Evolutionary conservation across 257 asterid genomes (phyloP).

Genomic region (Przewalskia tangutica): DNA sequence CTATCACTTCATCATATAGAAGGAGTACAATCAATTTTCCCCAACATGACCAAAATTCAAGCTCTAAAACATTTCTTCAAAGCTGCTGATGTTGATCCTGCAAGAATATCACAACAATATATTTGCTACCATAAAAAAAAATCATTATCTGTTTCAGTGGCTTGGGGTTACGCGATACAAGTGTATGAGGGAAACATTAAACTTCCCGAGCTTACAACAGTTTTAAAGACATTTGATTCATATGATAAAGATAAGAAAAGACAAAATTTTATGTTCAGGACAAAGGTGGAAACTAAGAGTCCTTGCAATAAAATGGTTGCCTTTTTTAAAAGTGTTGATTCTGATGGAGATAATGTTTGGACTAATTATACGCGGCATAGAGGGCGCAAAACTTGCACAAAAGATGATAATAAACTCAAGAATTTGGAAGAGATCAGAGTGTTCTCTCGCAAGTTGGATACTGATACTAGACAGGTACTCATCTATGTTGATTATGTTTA

Average conservation of each 20-base stretch:
- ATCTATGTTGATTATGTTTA: neutral
- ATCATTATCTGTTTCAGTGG: constrained; percentile 48
- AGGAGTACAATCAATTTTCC: constrained; percentile 58
- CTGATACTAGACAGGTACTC: constrained; percentile 39
- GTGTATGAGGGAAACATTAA: constrained; percentile 46
- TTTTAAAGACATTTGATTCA: constrained; percentile 37
- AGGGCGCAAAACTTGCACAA: constrained; percentile 25
- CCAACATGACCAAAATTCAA: constrained; percentile 39
- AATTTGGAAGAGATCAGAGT: constrained; percentile 36
- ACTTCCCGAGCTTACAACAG: constrained; percentile 33
- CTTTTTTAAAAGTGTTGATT: constrained; percentile 26
- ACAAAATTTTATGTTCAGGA: constrained; percentile 52
- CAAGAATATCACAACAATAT: constrained; percentile 64
- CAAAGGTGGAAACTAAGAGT: constrained; percentile 40
- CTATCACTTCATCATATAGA: constrained; percentile 80
- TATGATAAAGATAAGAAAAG: constrained; percentile 51
- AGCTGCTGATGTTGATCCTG: constrained; percentile 46
- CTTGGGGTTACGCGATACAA: constrained; percentile 80
- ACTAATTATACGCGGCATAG: constrained; percentile 30
- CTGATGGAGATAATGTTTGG: constrained; percentile 27
- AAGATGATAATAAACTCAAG: constrained; percentile 15
- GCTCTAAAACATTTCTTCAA: constrained; percentile 53
- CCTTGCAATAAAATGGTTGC: constrained; percentile 53
- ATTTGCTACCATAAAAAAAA: constrained; percentile 50
- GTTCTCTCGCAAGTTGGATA: constrained; percentile 18